phyloP scores from a whole-genome alignment of 176 grass and related monocot species.

The Chloris gayana region DNA sequence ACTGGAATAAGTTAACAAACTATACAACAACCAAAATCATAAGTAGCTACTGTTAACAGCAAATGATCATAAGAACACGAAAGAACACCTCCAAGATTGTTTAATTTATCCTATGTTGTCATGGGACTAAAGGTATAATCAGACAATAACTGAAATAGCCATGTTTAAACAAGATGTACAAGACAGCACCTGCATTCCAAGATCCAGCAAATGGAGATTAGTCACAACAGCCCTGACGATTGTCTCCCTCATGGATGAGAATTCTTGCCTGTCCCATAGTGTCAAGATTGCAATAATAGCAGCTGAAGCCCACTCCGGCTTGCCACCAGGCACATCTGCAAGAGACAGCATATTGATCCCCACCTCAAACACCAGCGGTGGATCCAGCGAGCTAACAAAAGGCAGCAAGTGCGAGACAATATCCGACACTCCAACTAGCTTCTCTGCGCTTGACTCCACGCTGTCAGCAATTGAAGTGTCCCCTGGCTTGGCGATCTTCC shows the following conservation, averaged over 20 bases:
- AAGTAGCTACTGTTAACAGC: not conserved
- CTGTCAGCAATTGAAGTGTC: conserved; percentile 41
- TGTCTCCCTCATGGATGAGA: conserved; percentile 94
- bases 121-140: not conserved
- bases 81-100: conserved; percentile 1
- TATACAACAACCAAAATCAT: not conserved
- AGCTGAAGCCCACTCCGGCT: conserved; percentile 97
- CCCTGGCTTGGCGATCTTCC: conserved; percentile 67
- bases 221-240: conserved; percentile 95
- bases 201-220: conserved; percentile 97
- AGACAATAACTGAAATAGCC: not conserved
- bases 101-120: not conserved
- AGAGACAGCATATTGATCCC: conserved; percentile 97
- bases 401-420: conserved; percentile 87
- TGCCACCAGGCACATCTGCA: conserved; percentile 90
- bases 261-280: conserved; percentile 92
- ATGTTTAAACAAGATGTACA: not conserved
- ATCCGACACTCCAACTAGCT: conserved; percentile 89
- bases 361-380: conserved; percentile 92
- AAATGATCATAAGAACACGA: not conserved
- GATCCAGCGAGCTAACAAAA: conserved; percentile 89
- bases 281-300: conserved; percentile 91
- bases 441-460: conserved; percentile 70
- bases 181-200: conserved; percentile 76
- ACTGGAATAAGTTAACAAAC: conserved; percentile 12